Base-by-base conservation (phyloP, 345 rosid genomes). In the Abelmoschus esculentus region DNA sequence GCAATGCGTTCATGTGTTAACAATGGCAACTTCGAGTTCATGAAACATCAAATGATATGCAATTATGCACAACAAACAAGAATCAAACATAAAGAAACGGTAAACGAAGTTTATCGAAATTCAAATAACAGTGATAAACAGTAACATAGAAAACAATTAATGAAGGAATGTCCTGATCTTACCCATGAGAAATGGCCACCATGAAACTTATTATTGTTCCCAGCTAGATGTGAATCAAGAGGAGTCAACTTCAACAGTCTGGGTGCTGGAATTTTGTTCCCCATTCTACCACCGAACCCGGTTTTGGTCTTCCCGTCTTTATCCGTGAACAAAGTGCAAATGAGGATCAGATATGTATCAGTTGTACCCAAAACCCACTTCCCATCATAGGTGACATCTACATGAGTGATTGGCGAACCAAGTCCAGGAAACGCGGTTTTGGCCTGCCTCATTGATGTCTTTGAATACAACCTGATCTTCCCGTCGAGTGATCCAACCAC, bases 141-240 rank as follows among this genome's bases (percentile, higher is more conserved):
- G 29, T 13, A 57, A 0, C 0, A 14, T 12, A 14, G 3, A 70
- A 2, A 36, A 4, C 49, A 47, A 59, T 5, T 54, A 13, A 26
- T 44, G 2, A 29, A 50, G n/a, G 18, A 22, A n/a, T 14, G 61
- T 7, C 12, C 13, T 8, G 65, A 73, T 71, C 90, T 88, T 57
- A 93, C 98, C 98, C 98, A 93, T 34, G 98, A 93, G 90, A 93
- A 91, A 83, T 89, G 97, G 64, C 91, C 91, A 50, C 91, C 89
- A 7, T 93, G 98, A 61, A 91, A 89, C 79, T 86, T 91, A 17
- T 93, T 93, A 69, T 82, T 85, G 26, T 62, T 81, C 44, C 96
- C 97, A 15, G 98, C 97, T 81, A 88, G 75, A 74, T 91, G 97
- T 36, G 97, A 93, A 79, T 95, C 96, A 70, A 91, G 65, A 1